Base-by-base conservation (phyloP, 2,329 filamentous ascomycete species). In the Penicillium sp. region DNA sequence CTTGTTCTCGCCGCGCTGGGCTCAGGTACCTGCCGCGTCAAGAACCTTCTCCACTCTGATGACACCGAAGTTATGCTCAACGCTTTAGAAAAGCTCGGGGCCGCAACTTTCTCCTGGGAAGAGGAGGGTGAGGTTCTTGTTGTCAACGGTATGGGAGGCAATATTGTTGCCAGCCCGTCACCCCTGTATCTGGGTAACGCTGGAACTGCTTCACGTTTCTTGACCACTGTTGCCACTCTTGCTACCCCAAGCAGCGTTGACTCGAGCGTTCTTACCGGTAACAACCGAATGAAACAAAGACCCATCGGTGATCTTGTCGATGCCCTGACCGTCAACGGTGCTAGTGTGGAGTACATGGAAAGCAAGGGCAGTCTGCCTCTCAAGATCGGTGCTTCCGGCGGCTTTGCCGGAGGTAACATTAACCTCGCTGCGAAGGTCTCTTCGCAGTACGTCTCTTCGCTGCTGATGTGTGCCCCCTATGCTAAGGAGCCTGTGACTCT, bases 1-100 rank as follows among this genome's bases (percentile, higher is more conserved):
- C 83, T 99, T 34, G 86, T 99, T n/a, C 82, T 99, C 48, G 94
- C 94, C 40, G 94, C 94, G 11, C 86, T 99, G 28, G 92, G 92
- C 29, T 84, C 85, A 51, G 94, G 94, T 16, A 86, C 87, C 23
- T 97, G 92, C 69, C 88, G 89, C 34, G 89, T 99, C 72, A 92
- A 86, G 73, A 97, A 99, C 66, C 79, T 99, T 28, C 83, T 99
- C 10, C 93, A 97, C 75, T 97, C 94, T 0, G 94, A 97, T 66
- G 94, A 99, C 70, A 96, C 92, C 0, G 91, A 97, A 72, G 94
- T 91, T 74, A 99, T 99, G 94, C 80, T 99, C 40, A 91, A 91
- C 53, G 93, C 94, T n/a, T 87, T 99, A 53, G 83, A 85, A 23
- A 87, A 88, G 66, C 83, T 99, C 21, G 87, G 90, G 28, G 94